Conservation (phyloP, 2,329 filamentous ascomycete species). For the Claviceps pusilla region DNA sequence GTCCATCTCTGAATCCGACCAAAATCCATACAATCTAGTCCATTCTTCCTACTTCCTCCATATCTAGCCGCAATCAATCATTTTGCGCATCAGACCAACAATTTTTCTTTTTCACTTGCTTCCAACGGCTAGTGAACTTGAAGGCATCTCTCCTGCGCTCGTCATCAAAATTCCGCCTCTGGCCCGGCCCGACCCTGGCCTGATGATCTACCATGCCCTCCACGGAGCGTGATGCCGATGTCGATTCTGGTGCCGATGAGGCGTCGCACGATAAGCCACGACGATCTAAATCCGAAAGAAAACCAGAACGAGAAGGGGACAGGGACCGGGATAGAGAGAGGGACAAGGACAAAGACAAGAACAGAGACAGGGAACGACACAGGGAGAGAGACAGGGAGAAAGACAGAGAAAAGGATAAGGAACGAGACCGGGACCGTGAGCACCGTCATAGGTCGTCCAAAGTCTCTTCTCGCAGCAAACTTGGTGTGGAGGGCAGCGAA, state of each 20-base stretch:
- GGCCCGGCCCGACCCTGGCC: slow-evolving; percentile 1
- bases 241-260: slow-evolving; percentile 19
- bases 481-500: slow-evolving; percentile 26
- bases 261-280: slow-evolving; percentile 25
- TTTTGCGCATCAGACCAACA: background rate
- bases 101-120: background rate
- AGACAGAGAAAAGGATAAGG: background rate
- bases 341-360: background rate
- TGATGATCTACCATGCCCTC: slow-evolving; percentile 25
- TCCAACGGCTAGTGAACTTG: background rate
- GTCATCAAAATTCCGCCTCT: background rate
- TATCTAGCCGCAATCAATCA: background rate
- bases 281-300: slow-evolving; percentile 25
- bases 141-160: background rate
- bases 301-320: slow-evolving; percentile 9
- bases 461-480: slow-evolving; percentile 27
- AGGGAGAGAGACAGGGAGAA: background rate
- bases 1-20: background rate
- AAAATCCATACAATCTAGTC: background rate
- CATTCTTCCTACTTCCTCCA: background rate
- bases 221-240: slow-evolving; percentile 27
- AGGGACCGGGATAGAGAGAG: slow-evolving; percentile 16
- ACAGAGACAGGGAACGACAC: slow-evolving; percentile 14
- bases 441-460: slow-evolving; percentile 25
- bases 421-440: slow-evolving; percentile 12